These are phyloP conservation scores for Aspergillus sp. DNA, from an alignment of 2,329 filamentous ascomycete genomes.

Conservation along the genomic window DNA sequence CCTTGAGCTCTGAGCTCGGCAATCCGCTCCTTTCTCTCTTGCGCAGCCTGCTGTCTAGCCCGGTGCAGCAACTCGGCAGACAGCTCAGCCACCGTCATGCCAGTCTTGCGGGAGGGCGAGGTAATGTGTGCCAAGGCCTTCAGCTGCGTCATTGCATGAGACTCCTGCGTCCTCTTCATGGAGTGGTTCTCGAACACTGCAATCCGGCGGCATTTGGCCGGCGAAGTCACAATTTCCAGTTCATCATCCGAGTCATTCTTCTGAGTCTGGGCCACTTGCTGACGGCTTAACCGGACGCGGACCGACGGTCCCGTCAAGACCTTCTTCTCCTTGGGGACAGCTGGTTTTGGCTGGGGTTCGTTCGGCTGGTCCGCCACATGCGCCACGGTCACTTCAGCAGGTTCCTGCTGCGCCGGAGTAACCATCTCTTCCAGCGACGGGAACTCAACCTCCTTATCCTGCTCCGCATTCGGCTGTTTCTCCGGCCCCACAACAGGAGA, in stretches of 20 bases:
- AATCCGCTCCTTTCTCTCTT: conserved; percentile 74
- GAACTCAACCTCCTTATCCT: conserved; percentile 31
- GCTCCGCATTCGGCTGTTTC: conserved; percentile 3
- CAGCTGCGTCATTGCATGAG: conserved; percentile 62
- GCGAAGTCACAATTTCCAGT: conserved; percentile 61
- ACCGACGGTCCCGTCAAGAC: conserved; percentile 31
- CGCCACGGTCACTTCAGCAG: conserved; percentile 7
- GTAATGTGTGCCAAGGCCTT: conserved; percentile 72
- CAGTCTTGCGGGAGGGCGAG: conserved; percentile 52
- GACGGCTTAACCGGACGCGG: conserved; percentile 41
- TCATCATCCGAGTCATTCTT: conserved; percentile 50
- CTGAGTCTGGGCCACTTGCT: conserved; percentile 34
- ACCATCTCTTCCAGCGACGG: conserved; percentile 41
- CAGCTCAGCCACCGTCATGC: conserved; percentile 69
- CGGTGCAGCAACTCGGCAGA: conserved; percentile 66
- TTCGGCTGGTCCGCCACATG: conserved; percentile 13
- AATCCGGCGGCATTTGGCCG: conserved; percentile 41
- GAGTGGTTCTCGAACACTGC: conserved; percentile 71
- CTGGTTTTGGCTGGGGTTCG: conserved; percentile 22
- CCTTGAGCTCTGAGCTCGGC: conserved; percentile 76
- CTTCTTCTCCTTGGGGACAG: conserved; percentile 26
- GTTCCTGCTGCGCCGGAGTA: conserved; percentile 22
- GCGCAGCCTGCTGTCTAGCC: conserved; percentile 75
- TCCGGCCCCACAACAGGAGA: conserved; percentile 51
- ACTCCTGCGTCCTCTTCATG: conserved; percentile 60